Base-by-base conservation (phyloP, 495 filamentous ascomycete species). In the Daldinia bambusicola region DNA sequence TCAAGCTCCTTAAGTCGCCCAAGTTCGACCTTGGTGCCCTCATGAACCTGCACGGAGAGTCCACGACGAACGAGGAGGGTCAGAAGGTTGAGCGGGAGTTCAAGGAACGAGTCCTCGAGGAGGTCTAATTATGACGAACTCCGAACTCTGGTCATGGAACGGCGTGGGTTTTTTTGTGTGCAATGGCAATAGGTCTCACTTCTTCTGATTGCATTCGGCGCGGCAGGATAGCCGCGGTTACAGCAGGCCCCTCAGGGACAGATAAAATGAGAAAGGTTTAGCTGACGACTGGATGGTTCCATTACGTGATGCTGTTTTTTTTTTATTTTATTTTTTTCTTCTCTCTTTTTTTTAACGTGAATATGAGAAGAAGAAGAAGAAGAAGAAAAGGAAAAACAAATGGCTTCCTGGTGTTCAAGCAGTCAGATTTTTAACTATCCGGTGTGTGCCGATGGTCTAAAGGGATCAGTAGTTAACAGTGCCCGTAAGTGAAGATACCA, bases 51-150 rank as follows among this genome's bases (percentile, higher is more conserved):
- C 95, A 99, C 87, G 96, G 96, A 79, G 96, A 99, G 88, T 94
- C 95, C 50, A 90, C 89, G 75, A 93, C 93, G 74, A 96, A 99
- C 81, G 95, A 99, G 83, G 88, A 92, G 81, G 95, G 95, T 74
- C 93, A 98, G 84, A 98, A 97, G 92, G 93, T 98, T 71, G 95
- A 97, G 89, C 88, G 93, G 74, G 95, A 99, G 85, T 99, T 98
- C 91, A 97, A 97, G 90, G 95, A 99, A 88, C 87, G 84, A 76
- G 92, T 97, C 79, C 88, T 98, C 76, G 93, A 97, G 82, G 88
- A 84, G 74, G 95, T 99, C 84, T 99, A 91, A 92, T 84, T 80
- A 77, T 79, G 76, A 74, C 66, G 67, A 65, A 69, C 74, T 76
- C 70, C 66, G 69, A 65, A 69, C 74, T 76, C 70, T 77, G 76